These are phyloP conservation scores for Arthonia radiata DNA, from an alignment of 495 filamentous ascomycete species.

Conservation along the genomic window DNA sequence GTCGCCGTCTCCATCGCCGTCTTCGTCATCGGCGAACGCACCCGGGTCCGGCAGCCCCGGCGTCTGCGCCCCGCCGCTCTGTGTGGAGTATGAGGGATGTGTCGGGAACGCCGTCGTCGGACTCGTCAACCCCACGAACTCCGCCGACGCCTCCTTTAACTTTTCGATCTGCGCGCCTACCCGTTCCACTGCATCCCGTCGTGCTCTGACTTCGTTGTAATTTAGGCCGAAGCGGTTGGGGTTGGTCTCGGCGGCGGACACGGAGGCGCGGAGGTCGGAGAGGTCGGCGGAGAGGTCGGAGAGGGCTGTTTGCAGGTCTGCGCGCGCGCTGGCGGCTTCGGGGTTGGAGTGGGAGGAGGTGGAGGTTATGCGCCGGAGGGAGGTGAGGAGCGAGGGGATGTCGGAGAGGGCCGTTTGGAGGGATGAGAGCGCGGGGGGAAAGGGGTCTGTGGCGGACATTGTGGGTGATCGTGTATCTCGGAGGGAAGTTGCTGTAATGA, in stretches of 20 bases:
- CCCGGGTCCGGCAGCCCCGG: conserved; percentile 40
- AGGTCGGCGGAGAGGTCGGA: conserved; percentile 63
- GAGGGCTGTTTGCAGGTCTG: conserved; percentile 58
- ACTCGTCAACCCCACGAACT: conserved; percentile 20
- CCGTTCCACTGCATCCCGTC: conserved; percentile 66
- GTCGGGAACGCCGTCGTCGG: conserved; percentile 6
- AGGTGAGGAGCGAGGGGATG: conserved; percentile 61
- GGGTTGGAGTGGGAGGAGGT: conserved; percentile 47
- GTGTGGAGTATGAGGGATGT: conserved; percentile 4
- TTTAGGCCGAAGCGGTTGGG: conserved; percentile 77
- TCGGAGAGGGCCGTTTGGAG: conserved; percentile 18
- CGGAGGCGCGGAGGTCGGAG: conserved; percentile 66
- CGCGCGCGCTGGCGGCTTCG: conserved; percentile 60
- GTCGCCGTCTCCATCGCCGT: conserved; percentile 27
- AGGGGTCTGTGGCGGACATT: neutral
- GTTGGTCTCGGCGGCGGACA: conserved; percentile 69
- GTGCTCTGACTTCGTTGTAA: conserved; percentile 52
- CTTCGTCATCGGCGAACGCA: conserved; percentile 28
- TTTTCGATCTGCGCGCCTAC: conserved; percentile 69
- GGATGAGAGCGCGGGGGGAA: neutral
- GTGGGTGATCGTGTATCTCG: too few relatives aligned
- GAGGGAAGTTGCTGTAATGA: too few relatives aligned
- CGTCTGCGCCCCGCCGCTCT: conserved; percentile 7
- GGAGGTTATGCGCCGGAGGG: conserved; percentile 86
- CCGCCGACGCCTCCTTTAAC: conserved; percentile 61